Percentiles rank a stretch among this genome's conserved stretches.
Evolutionary conservation across 495 filamentous ascomycete species (phyloP).

Genomic region (Evansstolkia leycettana): DNA sequence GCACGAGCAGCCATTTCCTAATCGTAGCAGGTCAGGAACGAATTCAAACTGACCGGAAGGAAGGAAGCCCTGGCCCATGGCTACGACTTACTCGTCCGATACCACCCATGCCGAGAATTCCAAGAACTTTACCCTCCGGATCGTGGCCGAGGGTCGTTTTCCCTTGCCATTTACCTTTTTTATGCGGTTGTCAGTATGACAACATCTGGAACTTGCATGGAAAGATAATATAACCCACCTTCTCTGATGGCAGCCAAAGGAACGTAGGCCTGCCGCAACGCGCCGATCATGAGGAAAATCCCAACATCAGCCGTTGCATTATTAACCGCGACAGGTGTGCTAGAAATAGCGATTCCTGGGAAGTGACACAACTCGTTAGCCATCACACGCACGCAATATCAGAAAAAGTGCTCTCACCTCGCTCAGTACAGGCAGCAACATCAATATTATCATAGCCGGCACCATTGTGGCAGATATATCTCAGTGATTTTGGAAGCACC

Average conservation of each 20-base stretch:
- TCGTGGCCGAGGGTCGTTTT: constrained; percentile 46
- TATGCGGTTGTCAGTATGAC: too few species aligned
- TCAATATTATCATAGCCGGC: constrained; percentile 81
- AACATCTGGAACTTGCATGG: too few species aligned
- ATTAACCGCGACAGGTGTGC: constrained; percentile 56
- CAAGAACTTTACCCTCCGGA: constrained; percentile 59
- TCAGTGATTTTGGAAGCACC: constrained; percentile 50
- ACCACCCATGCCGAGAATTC: constrained; percentile 79
- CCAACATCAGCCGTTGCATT: constrained; percentile 60
- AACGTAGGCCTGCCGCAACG: constrained; percentile 52
- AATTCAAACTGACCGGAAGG: too few species aligned
- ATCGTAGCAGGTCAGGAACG: constrained; percentile 3
- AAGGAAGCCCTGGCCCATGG: too few species aligned
- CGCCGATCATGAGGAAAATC: constrained; percentile 61
- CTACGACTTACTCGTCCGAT: constrained; percentile 44
- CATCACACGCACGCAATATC: not conserved
- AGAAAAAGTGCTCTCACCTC: constrained; percentile 18
- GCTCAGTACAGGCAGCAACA: constrained; percentile 50
- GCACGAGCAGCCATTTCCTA: constrained; percentile 63
- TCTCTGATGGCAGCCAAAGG: constrained; percentile 47
- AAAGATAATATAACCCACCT: constrained; percentile 26
- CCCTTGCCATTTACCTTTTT: constrained; percentile 38
- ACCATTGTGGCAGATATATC: constrained; percentile 77
- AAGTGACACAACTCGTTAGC: not conserved
- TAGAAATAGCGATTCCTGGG: constrained; percentile 49